A percentile compares a stretch with the other conserved stretches of the same genome.
These are phyloP conservation scores for Ascochyta lentis DNA, from an alignment of 2,329 filamentous ascomycete genomes.

Conservation along the genomic window DNA sequence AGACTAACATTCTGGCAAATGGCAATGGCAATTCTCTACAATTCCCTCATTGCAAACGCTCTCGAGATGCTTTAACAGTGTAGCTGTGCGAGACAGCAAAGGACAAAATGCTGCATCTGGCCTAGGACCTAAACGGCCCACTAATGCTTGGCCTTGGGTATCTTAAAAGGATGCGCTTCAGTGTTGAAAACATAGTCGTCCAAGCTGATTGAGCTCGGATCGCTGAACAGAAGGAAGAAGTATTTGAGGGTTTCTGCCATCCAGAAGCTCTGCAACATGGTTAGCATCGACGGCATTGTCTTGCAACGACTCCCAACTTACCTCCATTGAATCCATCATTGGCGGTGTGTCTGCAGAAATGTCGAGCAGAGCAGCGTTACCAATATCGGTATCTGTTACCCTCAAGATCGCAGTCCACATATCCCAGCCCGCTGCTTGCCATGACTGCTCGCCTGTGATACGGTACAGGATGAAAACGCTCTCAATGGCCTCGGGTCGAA, in stretches of 20 bases:
- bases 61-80: neutral
- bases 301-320: constrained; percentile 18
- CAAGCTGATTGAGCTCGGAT: constrained; percentile 51
- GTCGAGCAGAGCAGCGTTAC: constrained; percentile 55
- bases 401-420: constrained; percentile 58
- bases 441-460: constrained; percentile 61
- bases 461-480: constrained; percentile 68
- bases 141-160: constrained; percentile 25
- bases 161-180: constrained; percentile 56
- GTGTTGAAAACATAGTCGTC: constrained; percentile 58
- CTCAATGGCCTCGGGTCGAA: constrained; percentile 65
- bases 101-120: neutral
- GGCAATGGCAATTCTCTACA: too few relatives aligned
- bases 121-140: too few relatives aligned
- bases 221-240: constrained; percentile 57
- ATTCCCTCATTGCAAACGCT: too few relatives aligned
- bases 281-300: constrained; percentile 12
- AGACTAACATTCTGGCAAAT: too few relatives aligned
- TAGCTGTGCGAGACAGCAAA: neutral
- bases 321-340: constrained; percentile 55
- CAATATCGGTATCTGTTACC: constrained; percentile 53
- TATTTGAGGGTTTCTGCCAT: constrained; percentile 59
- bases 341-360: constrained; percentile 49
- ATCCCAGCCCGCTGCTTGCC: constrained; percentile 56
- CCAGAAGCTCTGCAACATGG: constrained; percentile 52